Evolutionary conservation across 352 stramenopile genomes (phyloP).

Genomic region (Phytophthora crassamura): DNA sequence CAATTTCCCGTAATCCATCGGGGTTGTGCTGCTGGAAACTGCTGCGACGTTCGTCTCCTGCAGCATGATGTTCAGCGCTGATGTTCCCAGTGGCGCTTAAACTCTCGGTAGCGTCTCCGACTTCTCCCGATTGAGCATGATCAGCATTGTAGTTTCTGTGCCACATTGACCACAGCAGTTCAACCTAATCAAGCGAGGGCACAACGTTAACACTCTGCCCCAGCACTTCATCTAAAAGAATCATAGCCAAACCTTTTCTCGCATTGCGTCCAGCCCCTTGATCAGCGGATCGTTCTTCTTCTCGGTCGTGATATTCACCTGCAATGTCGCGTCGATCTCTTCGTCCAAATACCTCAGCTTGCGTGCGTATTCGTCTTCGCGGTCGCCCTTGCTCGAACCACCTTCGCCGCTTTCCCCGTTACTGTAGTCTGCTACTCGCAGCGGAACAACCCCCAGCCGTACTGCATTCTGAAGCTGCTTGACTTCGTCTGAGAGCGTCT

Average conservation of each 20-base stretch:
- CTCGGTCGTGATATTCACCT: constrained; percentile 71
- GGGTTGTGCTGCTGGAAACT: constrained; percentile 30
- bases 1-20: constrained; percentile 59
- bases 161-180: constrained; percentile 70
- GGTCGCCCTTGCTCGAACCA: constrained; percentile 36
- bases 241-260: constrained; percentile 56
- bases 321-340: constrained; percentile 69
- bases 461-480: constrained; percentile 65
- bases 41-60: constrained; percentile 15
- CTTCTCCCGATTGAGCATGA: constrained; percentile 12
- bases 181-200: constrained; percentile 34
- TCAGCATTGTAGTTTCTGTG: constrained; percentile 66
- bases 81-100: background rate
- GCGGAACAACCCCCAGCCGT: constrained; percentile 48
- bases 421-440: constrained; percentile 30
- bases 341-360: constrained; percentile 74
- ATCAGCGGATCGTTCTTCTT: constrained; percentile 83
- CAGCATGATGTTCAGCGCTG: constrained; percentile 9
- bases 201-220: background rate
- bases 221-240: background rate
- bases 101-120: background rate
- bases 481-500: constrained; percentile 61
- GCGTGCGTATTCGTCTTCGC: constrained; percentile 55
- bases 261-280: constrained; percentile 69
- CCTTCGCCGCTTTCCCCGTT: constrained; percentile 16